A percentile compares a stretch with the other conserved stretches of the same genome.
These are phyloP conservation scores for Durotheca rogersii DNA, from an alignment of 495 filamentous ascomycete species.

Conservation along the genomic window DNA sequence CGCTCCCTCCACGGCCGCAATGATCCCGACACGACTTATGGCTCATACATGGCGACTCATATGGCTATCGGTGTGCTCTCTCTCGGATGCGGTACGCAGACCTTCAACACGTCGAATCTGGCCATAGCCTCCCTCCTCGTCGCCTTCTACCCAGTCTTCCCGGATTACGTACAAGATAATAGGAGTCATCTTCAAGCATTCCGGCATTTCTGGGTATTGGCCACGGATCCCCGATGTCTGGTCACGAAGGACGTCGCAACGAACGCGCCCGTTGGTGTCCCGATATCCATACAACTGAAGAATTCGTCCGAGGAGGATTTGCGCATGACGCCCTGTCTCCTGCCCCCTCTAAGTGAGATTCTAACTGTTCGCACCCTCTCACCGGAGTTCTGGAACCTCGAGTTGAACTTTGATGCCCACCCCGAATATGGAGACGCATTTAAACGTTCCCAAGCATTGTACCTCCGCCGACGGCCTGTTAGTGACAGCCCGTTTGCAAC, in stretches of 20 bases:
- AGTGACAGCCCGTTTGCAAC: constrained; percentile 72
- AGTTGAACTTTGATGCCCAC: constrained; percentile 72
- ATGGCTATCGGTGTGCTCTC: constrained; percentile 91
- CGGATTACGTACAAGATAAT: constrained; percentile 84
- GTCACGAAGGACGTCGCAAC: constrained; percentile 82
- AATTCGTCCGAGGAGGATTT: constrained; percentile 47
- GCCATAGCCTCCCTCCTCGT: constrained; percentile 84
- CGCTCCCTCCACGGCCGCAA: constrained; percentile 86
- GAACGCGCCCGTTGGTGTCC: constrained; percentile 70
- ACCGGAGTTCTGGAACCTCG: constrained; percentile 80
- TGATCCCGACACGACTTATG: constrained; percentile 81
- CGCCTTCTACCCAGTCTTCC: constrained; percentile 93
- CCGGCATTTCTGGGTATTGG: constrained; percentile 95
- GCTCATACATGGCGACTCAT: constrained; percentile 89
- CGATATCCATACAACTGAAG: constrained; percentile 54
- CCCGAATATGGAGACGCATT: constrained; percentile 69
- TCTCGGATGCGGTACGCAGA: constrained; percentile 85
- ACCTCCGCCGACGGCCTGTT: constrained; percentile 74
- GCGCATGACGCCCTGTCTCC: constrained; percentile 69
- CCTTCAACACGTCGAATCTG: constrained; percentile 84
- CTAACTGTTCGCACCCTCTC: constrained; percentile 64
- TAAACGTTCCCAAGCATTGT: constrained; percentile 71
- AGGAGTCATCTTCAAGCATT: constrained; percentile 94
- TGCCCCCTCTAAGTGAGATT: constrained; percentile 76
- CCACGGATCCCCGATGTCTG: constrained; percentile 85